Evolutionary conservation across 73 alveolate species (phyloP).

Genomic region (Uronychia binucleata): DNA sequence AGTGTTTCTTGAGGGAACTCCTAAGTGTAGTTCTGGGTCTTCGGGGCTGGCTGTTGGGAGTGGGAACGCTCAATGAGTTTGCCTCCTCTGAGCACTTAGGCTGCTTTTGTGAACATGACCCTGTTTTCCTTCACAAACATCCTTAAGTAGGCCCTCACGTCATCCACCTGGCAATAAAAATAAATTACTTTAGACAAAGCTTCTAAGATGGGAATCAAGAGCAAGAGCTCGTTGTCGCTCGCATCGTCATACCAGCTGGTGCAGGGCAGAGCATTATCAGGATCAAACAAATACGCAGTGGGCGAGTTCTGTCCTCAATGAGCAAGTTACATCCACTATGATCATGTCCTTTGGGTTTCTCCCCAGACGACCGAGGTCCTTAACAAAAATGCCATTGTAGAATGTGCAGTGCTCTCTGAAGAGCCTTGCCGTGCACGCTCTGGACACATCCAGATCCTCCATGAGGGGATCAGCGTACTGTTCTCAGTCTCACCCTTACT

Average conservation of each 20-base stretch:
- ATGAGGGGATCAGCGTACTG: conserved; percentile 89
- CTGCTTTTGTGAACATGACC: conserved; percentile 24
- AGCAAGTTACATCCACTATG: conserved; percentile 74
- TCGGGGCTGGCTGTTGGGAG: conserved; percentile 9
- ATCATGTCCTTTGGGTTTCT: conserved; percentile 85
- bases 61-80: conserved; percentile 7
- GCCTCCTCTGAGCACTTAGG: conserved; percentile 18
- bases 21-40: too few relatives aligned
- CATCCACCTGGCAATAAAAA: too few relatives aligned
- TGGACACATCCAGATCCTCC: conserved; percentile 71
- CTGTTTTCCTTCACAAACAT: conserved; percentile 41
- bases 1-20: too few relatives aligned
- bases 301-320: conserved; percentile 84
- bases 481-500: too few relatives aligned
- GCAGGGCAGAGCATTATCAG: conserved; percentile 74
- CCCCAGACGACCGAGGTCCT: conserved; percentile 68
- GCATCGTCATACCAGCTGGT: conserved; percentile 67
- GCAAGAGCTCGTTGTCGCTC: conserved; percentile 58
- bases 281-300: conserved; percentile 65
- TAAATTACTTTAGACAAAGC: conserved; percentile 35
- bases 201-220: conserved; percentile 45
- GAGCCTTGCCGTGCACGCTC: conserved; percentile 51
- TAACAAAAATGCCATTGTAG: conserved; percentile 69
- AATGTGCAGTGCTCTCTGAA: conserved; percentile 86
- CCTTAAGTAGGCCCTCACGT: conserved; percentile 46